Evolutionary conservation across 305 asterid species (phyloP), one percentile per base, ranked within the genome.

Genomic region (Nicotiana rustica): DNA sequence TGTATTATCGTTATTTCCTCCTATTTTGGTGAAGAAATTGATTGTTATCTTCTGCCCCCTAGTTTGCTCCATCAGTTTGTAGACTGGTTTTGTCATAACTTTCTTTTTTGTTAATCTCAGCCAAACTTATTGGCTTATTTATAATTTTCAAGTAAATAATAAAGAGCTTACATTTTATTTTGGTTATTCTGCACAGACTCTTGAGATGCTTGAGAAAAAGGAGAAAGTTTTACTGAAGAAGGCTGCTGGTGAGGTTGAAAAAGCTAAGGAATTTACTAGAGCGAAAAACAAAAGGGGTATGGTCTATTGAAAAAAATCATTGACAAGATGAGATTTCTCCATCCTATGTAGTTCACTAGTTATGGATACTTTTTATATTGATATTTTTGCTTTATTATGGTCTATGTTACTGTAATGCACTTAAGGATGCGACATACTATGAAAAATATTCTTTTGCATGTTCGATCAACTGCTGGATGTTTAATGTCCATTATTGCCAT

Each of bases 171-270:
- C 17, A 29, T 82, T 81, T 55, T 52, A 31, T 76, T 29, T 82
- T 67, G 83, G 84, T 47, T 60, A 36, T 83, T 80, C 83, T 67
- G 15, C 79, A 86, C 89, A 91, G 97, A 91, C 97, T 77, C 95
- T 93, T 80, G 94, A 91, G 81, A 93, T 93, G 97, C 88, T 93
- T 57, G 97, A 93, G 95, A 93, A 93, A 80, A 92, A 92, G 79
- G 96, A 93, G 84, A 91, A 89, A 62, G 97, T 93, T 86, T 90
- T 93, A 64, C 84, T 87, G 88, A 93, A 92, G 91, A 92, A 92
- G 85, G 94, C 91, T 87, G 85, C 89, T 4, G 92, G 89, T 0
- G 97, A 93, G 84, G 93, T 92, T 71, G 95, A 90, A 85, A 93
- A 86, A 86, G 97, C 95, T n/a, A 93, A 89, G 91, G 92, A 90